Base-by-base conservation (phyloP, 78 protist genomes). In the Bodo saltans region DNA sequence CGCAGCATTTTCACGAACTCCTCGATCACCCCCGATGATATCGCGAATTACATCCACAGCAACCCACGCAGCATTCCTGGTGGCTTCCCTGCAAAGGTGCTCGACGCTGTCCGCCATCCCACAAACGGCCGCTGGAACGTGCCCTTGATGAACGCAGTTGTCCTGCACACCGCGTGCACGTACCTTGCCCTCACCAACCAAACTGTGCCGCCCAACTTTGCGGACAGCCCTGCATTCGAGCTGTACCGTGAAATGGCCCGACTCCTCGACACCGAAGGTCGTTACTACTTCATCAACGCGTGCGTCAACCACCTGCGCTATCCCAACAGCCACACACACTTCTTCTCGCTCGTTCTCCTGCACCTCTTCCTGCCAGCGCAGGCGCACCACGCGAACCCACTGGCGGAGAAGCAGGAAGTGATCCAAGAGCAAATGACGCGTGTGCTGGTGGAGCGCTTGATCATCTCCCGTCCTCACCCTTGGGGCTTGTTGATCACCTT, bases 401-500 rank as follows among this genome's bases (percentile, higher is more conserved):
- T n/a, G n/a, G n/a, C n/a, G n/a, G n/a, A n/a, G n/a, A 68, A 75
- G 29, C 80, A 70, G 26, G 76, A 60, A 39, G 40, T 27, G 32
- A 21, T 92, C 27, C 93, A 94, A 52, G 98, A 96, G 85, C 96
- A 93, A 74, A 93, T 94, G 68, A 92, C 88, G 28, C 86, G 98
- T 37, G 98, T 98, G 25, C 91, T 98, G 41, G 82, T 97, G 30
- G 99, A 97, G 88, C 90, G 99, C 67, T 85, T 96, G 37, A 88
- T 98, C 34, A 96, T 90, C 68, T 83, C 88, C 83, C 90, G 94
- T 67, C 99, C 99, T 29, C 98, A 96, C 90, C 99, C 99, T 41
- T 98, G 99, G 99, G 99, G 99, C 27, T 69, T 97, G 34, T 88
- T 98, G 53, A 90, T 95, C 85, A 97, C 98, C 35, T 96, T 97